These are phyloP conservation scores for Cryptococcus wingfieldii DNA, from an alignment of 1,284 basidiomycete genomes.

Conservation along the genomic window DNA sequence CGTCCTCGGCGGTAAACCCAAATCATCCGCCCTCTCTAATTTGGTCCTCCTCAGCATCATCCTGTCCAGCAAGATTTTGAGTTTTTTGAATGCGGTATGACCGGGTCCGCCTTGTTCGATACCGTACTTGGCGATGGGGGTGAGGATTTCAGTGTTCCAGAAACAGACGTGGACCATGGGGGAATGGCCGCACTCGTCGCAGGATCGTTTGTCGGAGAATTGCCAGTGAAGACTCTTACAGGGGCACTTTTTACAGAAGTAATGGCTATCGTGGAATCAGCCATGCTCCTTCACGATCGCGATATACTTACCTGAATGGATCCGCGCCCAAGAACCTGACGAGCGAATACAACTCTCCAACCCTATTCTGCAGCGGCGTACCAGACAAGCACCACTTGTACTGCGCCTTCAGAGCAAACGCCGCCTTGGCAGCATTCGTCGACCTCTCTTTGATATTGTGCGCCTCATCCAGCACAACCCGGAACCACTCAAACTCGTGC, in stretches of 20 bases:
- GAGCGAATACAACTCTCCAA: slow-evolving; percentile 95
- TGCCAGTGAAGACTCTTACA: slow-evolving; percentile 58
- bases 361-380: slow-evolving; percentile 94
- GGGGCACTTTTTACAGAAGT: slow-evolving; percentile 72
- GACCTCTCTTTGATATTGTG: slow-evolving; percentile 96
- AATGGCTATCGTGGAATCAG: slow-evolving; percentile 53
- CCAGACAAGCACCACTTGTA: slow-evolving; percentile 96
- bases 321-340: slow-evolving; percentile 84
- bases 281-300: background rate
- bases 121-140: slow-evolving; percentile 78
- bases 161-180: slow-evolving; percentile 84
- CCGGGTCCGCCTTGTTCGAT: slow-evolving; percentile 65
- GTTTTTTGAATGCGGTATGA: slow-evolving; percentile 77
- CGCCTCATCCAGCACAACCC: slow-evolving; percentile 75
- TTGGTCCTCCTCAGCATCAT: slow-evolving; percentile 80
- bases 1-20: slow-evolving; percentile 92
- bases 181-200: slow-evolving; percentile 87
- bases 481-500: slow-evolving; percentile 81
- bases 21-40: slow-evolving; percentile 93
- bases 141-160: slow-evolving; percentile 85
- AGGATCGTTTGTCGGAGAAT: slow-evolving; percentile 75
- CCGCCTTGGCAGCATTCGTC: slow-evolving; percentile 93
- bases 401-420: slow-evolving; percentile 78
- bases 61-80: slow-evolving; percentile 79
- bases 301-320: slow-evolving; percentile 57